Evolutionary conservation across 2,329 filamentous ascomycete genomes (phyloP).

Genomic region (Periconia digitata): DNA sequence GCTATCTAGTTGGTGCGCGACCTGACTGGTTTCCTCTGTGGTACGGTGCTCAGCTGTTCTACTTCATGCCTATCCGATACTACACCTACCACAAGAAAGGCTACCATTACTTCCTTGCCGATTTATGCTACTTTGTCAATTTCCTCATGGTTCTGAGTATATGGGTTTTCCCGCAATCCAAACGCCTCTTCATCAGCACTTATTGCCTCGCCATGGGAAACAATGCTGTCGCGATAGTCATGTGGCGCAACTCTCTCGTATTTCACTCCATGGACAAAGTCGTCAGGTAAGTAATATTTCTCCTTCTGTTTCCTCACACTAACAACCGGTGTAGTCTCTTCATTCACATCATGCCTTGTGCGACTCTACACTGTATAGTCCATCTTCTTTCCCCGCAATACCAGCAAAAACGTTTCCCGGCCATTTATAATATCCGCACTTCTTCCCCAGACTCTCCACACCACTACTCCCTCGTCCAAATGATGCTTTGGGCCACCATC

Average conservation of each 20-base stretch:
- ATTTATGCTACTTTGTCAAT: slow-evolving; percentile 98
- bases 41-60: slow-evolving; percentile 85
- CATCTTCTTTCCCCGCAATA: slow-evolving; percentile 71
- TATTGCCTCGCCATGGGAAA: slow-evolving; percentile 95
- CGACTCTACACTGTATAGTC: slow-evolving; percentile 86
- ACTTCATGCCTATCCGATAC: slow-evolving; percentile 96
- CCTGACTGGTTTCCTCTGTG: slow-evolving; percentile 88
- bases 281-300: slow-evolving; percentile 61
- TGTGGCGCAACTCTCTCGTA: slow-evolving; percentile 98
- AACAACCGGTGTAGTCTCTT: slow-evolving; percentile 65
- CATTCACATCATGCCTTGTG: slow-evolving; percentile 99
- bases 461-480: slow-evolving; percentile 77
- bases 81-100: slow-evolving; percentile 89
- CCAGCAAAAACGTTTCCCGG: slow-evolving; percentile 75
- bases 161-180: slow-evolving; percentile 88
- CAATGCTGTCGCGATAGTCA: slow-evolving; percentile 94
- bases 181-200: slow-evolving; percentile 85
- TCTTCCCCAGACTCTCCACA: slow-evolving; percentile 69
- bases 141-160: slow-evolving; percentile 77
- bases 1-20: slow-evolving; percentile 84
- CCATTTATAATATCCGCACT: slow-evolving; percentile 77
- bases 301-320: neutral
- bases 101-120: slow-evolving; percentile 88
- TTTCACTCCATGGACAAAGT: slow-evolving; percentile 99
- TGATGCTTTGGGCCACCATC: slow-evolving; percentile 92